A percentile compares a stretch with the other conserved stretches of the same genome.
These are phyloP conservation scores for Malus sylvestris DNA, from an alignment of 306 rosid genomes.

Conservation along the genomic window DNA sequence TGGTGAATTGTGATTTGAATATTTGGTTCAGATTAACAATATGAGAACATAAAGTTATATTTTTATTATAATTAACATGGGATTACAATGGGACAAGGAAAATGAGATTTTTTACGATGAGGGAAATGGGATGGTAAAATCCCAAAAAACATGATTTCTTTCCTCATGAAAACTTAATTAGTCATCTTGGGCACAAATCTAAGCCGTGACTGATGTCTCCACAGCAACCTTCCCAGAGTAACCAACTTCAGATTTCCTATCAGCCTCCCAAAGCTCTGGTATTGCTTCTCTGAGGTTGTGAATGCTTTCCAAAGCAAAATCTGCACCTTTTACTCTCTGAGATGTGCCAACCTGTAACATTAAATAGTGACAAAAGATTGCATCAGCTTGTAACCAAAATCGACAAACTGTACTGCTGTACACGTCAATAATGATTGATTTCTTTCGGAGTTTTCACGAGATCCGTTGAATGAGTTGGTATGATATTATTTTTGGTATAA, in stretches of 20 bases:
- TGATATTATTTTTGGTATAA: conserved; percentile 5
- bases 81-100: not conserved
- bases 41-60: not conserved
- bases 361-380: not conserved
- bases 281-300: conserved; percentile 91
- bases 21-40: not conserved
- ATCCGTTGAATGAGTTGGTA: not conserved
- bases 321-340: conserved; percentile 85
- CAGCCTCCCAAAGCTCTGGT: conserved; percentile 80
- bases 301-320: conserved; percentile 86
- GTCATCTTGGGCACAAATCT: not conserved
- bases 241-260: conserved; percentile 55
- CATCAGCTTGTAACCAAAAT: not conserved
- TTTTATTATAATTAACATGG: conserved; percentile 1
- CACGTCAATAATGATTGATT: not conserved
- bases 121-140: not conserved
- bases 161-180: not conserved
- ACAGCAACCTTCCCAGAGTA: conserved; percentile 65
- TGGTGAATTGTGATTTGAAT: not conserved
- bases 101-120: not conserved
- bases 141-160: conserved; percentile 1
- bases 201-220: conserved; percentile 85
- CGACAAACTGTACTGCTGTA: not conserved
- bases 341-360: conserved; percentile 65
- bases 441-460: not conserved